A percentile compares a stretch with the other conserved stretches of the same genome.
Evolutionary conservation across 2,329 filamentous ascomycete genomes (phyloP).

Genomic region (Aquanectria penicillioides): DNA sequence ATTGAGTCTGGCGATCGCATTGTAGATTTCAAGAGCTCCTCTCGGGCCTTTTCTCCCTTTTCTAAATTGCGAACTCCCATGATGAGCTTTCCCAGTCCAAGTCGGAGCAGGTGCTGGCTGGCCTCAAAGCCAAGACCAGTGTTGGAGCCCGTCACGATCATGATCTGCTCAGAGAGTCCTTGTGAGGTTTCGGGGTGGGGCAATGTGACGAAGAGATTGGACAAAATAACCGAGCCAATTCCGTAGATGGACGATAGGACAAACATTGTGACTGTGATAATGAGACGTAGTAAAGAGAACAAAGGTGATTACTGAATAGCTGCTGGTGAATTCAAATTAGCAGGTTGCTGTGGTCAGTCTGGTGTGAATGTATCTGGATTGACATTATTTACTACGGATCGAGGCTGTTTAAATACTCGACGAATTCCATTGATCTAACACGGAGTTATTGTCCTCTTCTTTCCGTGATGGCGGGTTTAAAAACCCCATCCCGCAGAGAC

Average conservation of each 20-base stretch:
- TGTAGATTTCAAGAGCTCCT: slow-evolving; percentile 40
- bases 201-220: slow-evolving; percentile 35
- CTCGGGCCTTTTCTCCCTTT: slow-evolving; percentile 54
- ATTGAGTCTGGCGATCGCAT: slow-evolving; percentile 34
- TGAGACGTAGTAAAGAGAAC: background rate
- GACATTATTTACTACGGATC: too few species aligned
- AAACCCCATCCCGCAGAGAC: slow-evolving; percentile 26
- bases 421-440: too few species aligned
- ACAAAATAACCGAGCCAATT: slow-evolving; percentile 13
- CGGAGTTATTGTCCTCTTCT: too few species aligned
- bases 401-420: background rate
- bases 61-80: slow-evolving; percentile 48
- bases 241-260: slow-evolving; percentile 28
- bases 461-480: slow-evolving; percentile 30
- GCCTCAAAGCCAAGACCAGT: slow-evolving; percentile 53
- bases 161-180: slow-evolving; percentile 38
- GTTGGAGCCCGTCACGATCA: slow-evolving; percentile 55
- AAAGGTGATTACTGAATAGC: background rate
- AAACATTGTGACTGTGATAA: slow-evolving; percentile 14
- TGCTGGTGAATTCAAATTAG: too few species aligned
- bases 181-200: slow-evolving; percentile 32
- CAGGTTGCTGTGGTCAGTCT: too few species aligned
- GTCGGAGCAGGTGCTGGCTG: slow-evolving; percentile 45
- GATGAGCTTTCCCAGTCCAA: slow-evolving; percentile 47
- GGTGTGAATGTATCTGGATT: too few species aligned